Conservation (phyloP, 768 basidiomycete genomes). For the Dioszegia aurantiaca region DNA sequence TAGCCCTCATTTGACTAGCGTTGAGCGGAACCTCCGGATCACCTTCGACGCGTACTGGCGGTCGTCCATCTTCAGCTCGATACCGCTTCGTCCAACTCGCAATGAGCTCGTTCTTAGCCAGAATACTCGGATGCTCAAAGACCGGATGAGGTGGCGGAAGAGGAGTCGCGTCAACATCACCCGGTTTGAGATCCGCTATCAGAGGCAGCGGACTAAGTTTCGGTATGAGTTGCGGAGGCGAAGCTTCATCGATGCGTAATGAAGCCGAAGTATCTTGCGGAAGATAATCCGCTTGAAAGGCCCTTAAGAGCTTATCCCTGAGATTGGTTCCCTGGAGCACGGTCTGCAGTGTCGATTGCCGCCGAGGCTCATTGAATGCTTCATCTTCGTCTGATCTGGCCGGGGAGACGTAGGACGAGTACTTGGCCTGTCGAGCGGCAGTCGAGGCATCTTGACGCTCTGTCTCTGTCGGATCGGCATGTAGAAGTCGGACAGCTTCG, state of each 20-base stretch:
- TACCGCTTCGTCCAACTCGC: slow-evolving; percentile 78
- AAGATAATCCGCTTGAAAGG: slow-evolving; percentile 54
- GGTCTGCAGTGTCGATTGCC: slow-evolving; percentile 13
- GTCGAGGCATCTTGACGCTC: slow-evolving; percentile 13
- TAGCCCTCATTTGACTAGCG: slow-evolving; percentile 70
- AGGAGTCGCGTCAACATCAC: slow-evolving; percentile 48
- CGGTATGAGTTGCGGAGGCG: neutral
- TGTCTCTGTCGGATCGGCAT: slow-evolving; percentile 57
- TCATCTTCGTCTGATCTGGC: slow-evolving; percentile 12
- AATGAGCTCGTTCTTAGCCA: slow-evolving; percentile 71
- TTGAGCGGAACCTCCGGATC: slow-evolving; percentile 76
- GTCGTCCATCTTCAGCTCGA: slow-evolving; percentile 47
- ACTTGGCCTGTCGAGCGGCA: neutral
- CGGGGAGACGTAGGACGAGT: neutral
- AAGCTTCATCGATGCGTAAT: neutral
- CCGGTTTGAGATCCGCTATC: slow-evolving; percentile 16
- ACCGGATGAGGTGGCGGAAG: slow-evolving; percentile 39
- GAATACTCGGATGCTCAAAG: slow-evolving; percentile 54
- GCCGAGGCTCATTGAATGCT: neutral
- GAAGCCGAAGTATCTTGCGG: slow-evolving; percentile 18
- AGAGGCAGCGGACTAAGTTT: neutral
- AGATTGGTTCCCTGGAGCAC: slow-evolving; percentile 70
- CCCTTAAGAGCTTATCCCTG: slow-evolving; percentile 66
- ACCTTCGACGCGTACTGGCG: slow-evolving; percentile 67
- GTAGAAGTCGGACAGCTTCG: slow-evolving; percentile 62